phyloP scores from a whole-genome alignment of 768 basidiomycete species.

The Tricholoma bakamatsutake region DNA sequence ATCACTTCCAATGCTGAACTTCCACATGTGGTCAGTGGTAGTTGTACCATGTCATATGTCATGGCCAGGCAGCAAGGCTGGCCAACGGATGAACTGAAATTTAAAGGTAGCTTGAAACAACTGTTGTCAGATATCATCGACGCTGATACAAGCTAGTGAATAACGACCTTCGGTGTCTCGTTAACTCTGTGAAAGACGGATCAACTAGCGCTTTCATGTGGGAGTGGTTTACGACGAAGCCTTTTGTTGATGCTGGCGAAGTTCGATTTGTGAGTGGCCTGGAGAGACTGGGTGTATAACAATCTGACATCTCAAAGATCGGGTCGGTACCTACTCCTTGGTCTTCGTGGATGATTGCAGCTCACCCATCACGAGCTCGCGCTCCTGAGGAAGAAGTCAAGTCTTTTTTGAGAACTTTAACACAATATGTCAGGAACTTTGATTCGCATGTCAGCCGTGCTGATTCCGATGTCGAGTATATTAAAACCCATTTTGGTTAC shows the following conservation, averaged over 20 bases:
- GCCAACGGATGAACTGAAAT: conserved; percentile 56
- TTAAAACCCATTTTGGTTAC: conserved; percentile 76
- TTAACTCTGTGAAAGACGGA: conserved; percentile 83
- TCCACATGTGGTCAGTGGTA: conserved; percentile 47
- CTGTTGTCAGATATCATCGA: neutral
- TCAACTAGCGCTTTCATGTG: conserved; percentile 91
- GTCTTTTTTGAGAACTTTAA: conserved; percentile 59
- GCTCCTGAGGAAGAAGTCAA: conserved; percentile 44
- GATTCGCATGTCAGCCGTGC: conserved; percentile 50
- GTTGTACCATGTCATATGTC: conserved; percentile 93
- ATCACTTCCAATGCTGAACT: neutral
- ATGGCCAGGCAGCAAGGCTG: conserved; percentile 89
- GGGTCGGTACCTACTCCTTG: conserved; percentile 88
- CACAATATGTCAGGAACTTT: conserved; percentile 63
- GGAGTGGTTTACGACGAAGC: conserved; percentile 82
- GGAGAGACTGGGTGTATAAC: neutral
- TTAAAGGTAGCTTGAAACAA: conserved; percentile 48
- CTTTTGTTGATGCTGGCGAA: conserved; percentile 73
- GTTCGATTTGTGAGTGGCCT: conserved; percentile 68
- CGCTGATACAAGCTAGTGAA: conserved; percentile 45
- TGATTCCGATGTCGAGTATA: conserved; percentile 63
- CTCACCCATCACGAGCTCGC: conserved; percentile 60
- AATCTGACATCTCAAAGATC: conserved; percentile 40
- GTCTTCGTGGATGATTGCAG: conserved; percentile 96
- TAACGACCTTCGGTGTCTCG: conserved; percentile 74